Base-by-base conservation (phyloP, 805 yeast genomes). In the Ogataea chonburiensis region DNA sequence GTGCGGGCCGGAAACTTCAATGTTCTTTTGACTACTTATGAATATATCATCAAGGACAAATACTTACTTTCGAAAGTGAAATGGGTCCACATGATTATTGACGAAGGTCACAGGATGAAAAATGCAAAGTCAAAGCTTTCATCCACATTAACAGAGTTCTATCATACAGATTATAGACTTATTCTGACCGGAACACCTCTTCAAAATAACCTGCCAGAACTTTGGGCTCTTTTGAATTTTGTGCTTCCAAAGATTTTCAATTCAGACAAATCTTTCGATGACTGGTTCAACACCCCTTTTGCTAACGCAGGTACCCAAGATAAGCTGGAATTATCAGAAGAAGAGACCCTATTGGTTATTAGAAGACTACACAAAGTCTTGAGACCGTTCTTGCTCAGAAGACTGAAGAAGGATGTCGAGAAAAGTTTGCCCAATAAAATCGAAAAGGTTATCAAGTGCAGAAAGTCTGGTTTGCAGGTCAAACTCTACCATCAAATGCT, bases 41-140 rank as follows among this genome's bases (percentile, higher is more conserved):
- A 85, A 61, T 85, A 85, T 53, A 77, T 85, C 46, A 82, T 85
- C 46, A 73, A 82, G 52, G 95, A 85, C 54, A 74, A 86, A 45
- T 81, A 88, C 5, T 53, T 85, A 14, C 64, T 85, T 50, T 63
- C 79, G 18, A 81, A 80, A 52, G 75, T 81, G 48, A 74, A 74
- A 45, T 85, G 89, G 79, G 82, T 83, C 26, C 91, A 86, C 58
- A 85, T 85, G 91, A 83, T 85, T 47, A 85, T 85, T 47, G 95
- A 85, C 68, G 95, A 85, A 69, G 95, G 95, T 60, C 95, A 85
- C 61, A 71, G 94, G 64, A 81, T 85, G 88, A 85, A 85, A 56
- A 85, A 85, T 55, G 70, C 88, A 2, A 75, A 75, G 39, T 82
- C 91, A 3, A 85, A 84, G 54, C 64, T 85, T 38, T 81, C 91